Percentiles rank a stretch among this genome's conserved stretches.
Evolutionary conservation across 257 asterid genomes (phyloP).

Genomic region (Gentiana straminea): DNA sequence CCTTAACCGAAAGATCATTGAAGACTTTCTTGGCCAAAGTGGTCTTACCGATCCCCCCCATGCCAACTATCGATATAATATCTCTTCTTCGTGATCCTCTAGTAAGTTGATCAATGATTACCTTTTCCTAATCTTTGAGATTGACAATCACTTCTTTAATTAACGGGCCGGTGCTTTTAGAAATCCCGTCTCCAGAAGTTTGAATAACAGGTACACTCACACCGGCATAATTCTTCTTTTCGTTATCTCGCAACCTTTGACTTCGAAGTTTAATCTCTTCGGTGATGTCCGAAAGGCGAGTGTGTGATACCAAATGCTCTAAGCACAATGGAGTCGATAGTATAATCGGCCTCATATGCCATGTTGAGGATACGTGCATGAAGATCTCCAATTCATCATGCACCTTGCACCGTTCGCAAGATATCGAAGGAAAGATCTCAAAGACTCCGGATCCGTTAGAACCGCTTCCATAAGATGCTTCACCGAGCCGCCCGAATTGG

Average conservation of each 20-base stretch:
- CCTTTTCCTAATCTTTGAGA: neutral
- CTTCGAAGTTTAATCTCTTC: neutral
- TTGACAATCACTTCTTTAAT: neutral
- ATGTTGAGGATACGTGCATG: neutral
- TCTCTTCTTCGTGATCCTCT: neutral
- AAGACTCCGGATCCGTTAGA: neutral
- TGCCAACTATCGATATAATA: constrained; percentile 13
- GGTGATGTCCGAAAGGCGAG: neutral
- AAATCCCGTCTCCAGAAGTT: neutral
- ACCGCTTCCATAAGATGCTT: constrained; percentile 5
- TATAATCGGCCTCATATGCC: constrained; percentile 3
- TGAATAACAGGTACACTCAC: neutral
- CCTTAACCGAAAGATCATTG: accelerated
- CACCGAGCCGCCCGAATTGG: neutral
- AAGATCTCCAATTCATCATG: neutral
- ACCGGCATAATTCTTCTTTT: neutral
- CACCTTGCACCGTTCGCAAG: too few relatives aligned
- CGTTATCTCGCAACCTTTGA: too few relatives aligned
- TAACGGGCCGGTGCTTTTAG: neutral
- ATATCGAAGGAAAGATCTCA: neutral
- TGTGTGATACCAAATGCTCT: neutral
- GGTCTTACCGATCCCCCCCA: constrained; percentile 14
- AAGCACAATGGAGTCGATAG: neutral
- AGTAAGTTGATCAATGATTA: neutral
- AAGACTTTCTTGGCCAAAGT: constrained; percentile 10